Evolutionary conservation across 1,284 basidiomycete species (phyloP), one percentile per base, ranked within the genome.

Genomic region (Cutaneotrichosporon cavernicola): DNA sequence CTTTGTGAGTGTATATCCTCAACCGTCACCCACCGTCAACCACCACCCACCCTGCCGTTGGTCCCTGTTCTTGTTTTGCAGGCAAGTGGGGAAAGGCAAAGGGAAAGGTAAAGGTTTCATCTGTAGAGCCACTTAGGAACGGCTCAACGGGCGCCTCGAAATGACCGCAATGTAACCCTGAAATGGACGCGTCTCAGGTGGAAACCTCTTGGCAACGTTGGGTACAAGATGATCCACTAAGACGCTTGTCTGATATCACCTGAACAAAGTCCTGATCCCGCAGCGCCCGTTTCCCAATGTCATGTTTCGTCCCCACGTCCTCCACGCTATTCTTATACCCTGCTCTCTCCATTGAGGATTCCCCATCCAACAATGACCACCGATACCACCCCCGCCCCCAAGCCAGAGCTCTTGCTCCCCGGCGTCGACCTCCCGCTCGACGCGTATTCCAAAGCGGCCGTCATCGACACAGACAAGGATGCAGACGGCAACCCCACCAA

Each of bases 381-480:
- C 43, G 43, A 46, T 18, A 16, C 43, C 43, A 16, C 13, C 43
- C 16, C 16, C 18, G 18, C 18, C 43, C 16, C 7, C 16, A n/a
- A 18, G 43, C 43, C 43, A 7, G 43, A n/a, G 50, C 22, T 51
- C 30, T 14, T 31, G 13, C 50, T 30, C 50, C 52, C 52, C 31
- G 31, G 52, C 52, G 32, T 31, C 31, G 52, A 55, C 34, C 52
- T 55, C 16, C 52, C 52, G 1, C 18, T 55, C 16, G 52, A 55
- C 32, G n/a, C 32, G n/a, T 55, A 55, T 31, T n/a, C 10, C 52
- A 55, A 55, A 18, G 14, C 5, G 7, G 43, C 2, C 16, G 49
- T 13, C 11, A 13, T 16, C 22, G 49, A 8, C 49, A 49, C n/a
- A 9, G 52, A 55, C 52, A 22, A 52, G 22, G 22, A 51, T 13